Evolutionary conservation across 2,329 filamentous ascomycete genomes (phyloP).

Genomic region (Aureobasidium sp.): DNA sequence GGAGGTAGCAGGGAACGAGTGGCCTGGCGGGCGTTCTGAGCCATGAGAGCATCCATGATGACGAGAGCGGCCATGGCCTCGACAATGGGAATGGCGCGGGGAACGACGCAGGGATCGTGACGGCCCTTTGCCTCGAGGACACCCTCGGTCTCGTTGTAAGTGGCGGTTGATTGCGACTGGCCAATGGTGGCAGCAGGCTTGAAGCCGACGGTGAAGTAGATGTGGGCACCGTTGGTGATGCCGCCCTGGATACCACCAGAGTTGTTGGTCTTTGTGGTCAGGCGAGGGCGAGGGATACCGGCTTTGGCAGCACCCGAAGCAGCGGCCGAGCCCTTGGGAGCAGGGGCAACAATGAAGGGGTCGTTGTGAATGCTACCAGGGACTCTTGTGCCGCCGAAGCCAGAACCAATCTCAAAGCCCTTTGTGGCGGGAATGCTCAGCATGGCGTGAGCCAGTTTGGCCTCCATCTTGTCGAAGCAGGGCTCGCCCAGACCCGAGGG

Average conservation of each 20-base stretch:
- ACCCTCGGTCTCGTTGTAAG: conserved; percentile 70
- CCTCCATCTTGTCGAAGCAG: conserved; percentile 92
- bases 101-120: conserved; percentile 90
- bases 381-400: conserved; percentile 80
- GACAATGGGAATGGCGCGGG: conserved; percentile 75
- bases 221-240: conserved; percentile 85
- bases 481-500: conserved; percentile 87
- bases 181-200: conserved; percentile 93
- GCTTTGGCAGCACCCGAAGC: conserved; percentile 23
- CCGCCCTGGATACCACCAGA: conserved; percentile 92
- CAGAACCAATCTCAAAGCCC: conserved; percentile 91
- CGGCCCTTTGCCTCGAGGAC: conserved; percentile 84
- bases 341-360: conserved; percentile 60
- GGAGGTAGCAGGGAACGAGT: conserved; percentile 42
- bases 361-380: conserved; percentile 91
- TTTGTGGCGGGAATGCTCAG: conserved; percentile 91
- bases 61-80: conserved; percentile 88
- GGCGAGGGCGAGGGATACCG: conserved; percentile 36
- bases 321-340: conserved; percentile 34
- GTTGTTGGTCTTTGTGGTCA: conserved; percentile 90
- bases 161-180: conserved; percentile 75
- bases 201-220: conserved; percentile 94
- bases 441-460: conserved; percentile 86
- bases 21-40: conserved; percentile 61
- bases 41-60: conserved; percentile 78